phyloP scores from a whole-genome alignment of 306 rosid species.

The Cicer yamashitae region DNA sequence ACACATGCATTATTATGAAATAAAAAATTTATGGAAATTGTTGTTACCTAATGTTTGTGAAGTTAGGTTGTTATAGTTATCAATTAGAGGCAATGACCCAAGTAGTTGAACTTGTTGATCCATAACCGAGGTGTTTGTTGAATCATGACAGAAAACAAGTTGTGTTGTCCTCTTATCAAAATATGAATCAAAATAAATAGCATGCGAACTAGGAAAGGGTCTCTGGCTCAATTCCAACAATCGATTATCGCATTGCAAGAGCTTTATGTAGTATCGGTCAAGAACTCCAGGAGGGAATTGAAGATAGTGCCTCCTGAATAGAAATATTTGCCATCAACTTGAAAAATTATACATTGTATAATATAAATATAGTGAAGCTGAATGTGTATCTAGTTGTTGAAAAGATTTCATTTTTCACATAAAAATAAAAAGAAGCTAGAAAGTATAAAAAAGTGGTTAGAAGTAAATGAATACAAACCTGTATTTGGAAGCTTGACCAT shows the following conservation, averaged over 20 bases:
- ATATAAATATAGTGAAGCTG: background rate
- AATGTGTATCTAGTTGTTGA: background rate
- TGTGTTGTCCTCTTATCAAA: slow-evolving; percentile 33
- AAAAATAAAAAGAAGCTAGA: background rate
- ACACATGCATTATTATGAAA: background rate
- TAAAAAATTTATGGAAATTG: background rate
- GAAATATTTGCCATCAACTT: background rate
- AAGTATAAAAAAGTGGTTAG: background rate
- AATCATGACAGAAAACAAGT: slow-evolving; percentile 15
- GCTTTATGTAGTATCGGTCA: slow-evolving; percentile 50
- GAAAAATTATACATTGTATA: background rate
- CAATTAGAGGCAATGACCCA: background rate
- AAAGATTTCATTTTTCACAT: background rate
- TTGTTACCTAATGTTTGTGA: slow-evolving; percentile 35
- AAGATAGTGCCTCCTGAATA: slow-evolving; percentile 47
- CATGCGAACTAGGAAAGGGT: slow-evolving; percentile 47
- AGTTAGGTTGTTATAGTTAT: background rate
- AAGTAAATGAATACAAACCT: slow-evolving; percentile 15
- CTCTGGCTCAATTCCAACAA: slow-evolving; percentile 47
- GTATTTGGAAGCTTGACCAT: slow-evolving; percentile 42
- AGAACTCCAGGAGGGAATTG: slow-evolving; percentile 57
- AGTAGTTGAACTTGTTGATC: slow-evolving; percentile 3
- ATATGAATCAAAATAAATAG: slow-evolving; percentile 48
- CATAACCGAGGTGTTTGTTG: background rate
- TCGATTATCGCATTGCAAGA: slow-evolving; percentile 47